Conservation (phyloP, 352 stramenopile genomes). For the Blastocystis sp. region DNA sequence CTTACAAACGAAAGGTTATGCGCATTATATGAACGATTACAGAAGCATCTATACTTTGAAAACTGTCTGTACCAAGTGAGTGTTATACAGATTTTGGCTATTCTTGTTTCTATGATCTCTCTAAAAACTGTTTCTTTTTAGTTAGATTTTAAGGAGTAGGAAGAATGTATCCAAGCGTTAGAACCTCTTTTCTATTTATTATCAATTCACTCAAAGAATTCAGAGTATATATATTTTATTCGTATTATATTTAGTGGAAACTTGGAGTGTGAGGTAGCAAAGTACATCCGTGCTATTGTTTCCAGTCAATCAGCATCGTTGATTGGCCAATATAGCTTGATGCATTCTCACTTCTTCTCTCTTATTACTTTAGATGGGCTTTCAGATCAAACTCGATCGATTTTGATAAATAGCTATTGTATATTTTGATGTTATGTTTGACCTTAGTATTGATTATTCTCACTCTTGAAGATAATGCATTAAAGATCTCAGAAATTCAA, state of each 20-base stretch:
- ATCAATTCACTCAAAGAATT: background rate
- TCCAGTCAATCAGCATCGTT: background rate
- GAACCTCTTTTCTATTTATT: background rate
- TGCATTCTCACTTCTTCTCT: background rate
- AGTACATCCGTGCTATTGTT: background rate
- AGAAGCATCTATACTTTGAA: background rate
- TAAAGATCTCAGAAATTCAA: background rate
- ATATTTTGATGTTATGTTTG: background rate
- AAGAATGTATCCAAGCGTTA: background rate
- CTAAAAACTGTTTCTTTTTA: background rate
- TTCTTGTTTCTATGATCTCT: background rate
- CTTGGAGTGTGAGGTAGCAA: conserved; percentile 7
- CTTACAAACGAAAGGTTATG: background rate
- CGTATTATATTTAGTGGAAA: background rate
- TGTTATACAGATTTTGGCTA: background rate
- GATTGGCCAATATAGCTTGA: background rate
- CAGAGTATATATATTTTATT: background rate
- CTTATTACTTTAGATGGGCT: background rate
- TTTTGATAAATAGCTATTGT: background rate
- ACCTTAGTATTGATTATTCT: background rate
- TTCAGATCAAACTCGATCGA: background rate
- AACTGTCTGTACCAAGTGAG: background rate
- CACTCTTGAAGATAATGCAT: background rate
- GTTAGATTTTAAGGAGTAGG: background rate
- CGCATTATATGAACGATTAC: background rate